These are phyloP conservation scores for Ambrosia artemisiifolia DNA, from an alignment of 129 eudicot species.

Conservation along the genomic window DNA sequence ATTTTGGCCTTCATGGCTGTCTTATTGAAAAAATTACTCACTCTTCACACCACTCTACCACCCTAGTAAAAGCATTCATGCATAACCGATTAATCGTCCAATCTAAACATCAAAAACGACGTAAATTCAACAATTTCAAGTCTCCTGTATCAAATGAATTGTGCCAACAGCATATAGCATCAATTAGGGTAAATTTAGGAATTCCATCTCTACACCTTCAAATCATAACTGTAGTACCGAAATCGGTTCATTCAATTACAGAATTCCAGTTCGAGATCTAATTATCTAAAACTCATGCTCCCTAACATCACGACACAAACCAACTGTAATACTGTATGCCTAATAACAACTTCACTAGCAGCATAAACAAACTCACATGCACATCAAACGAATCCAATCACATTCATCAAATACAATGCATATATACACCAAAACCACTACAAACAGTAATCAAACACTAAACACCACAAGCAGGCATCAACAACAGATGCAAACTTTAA, in stretches of 20 bases:
- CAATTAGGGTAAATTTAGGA: constrained; percentile 20
- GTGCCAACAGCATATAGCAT: constrained; percentile 6
- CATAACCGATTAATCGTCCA: background rate
- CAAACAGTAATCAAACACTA: background rate
- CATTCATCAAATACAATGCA: constrained; percentile 18
- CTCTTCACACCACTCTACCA: constrained; percentile 3
- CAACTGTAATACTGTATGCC: background rate
- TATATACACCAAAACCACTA: background rate
- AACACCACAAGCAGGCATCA: background rate
- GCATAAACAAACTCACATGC: constrained; percentile 6
- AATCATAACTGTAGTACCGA: background rate
- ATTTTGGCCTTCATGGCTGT: background rate
- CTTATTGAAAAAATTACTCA: background rate
- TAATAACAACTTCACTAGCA: background rate
- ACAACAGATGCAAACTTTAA: background rate
- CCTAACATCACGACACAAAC: background rate
- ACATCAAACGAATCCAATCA: background rate
- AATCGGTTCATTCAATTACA: background rate
- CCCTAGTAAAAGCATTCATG: background rate
- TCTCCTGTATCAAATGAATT: background rate
- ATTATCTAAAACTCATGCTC: constrained; percentile 9
- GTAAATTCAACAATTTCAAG: background rate
- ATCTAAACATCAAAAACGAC: constrained; percentile 13
- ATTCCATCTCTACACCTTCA: constrained; percentile 12
- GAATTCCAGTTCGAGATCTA: constrained; percentile 19